Evolutionary conservation across 345 rosid species (phyloP), one percentile per base, ranked within the genome.

Genomic region (Citrus medica): DNA sequence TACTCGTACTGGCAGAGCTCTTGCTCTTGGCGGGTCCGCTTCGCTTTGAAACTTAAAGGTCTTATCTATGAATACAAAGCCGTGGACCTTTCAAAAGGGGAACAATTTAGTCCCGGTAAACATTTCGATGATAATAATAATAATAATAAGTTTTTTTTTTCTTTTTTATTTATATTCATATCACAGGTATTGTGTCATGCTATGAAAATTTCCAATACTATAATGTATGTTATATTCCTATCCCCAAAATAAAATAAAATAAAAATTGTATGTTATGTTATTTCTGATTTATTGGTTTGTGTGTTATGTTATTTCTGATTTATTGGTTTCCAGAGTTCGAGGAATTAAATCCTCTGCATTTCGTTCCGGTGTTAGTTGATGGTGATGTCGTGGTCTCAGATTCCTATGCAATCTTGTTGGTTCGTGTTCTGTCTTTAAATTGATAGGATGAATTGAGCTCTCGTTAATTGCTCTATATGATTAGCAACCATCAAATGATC

Each of bases 21-120:
- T n/a, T 89, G 91, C 32, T 68, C 91, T 24, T 88, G 93, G 93
- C 93, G 93, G n/a, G 88, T 88, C 76, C 90, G 90, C 76, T 86
- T 88, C 60, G 91, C 91, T 80, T 76, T 89, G 61, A 84, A 73
- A 58, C 88, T 89, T 67, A 88, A 88, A 83, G 90, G 92, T 78
- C 81, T 87, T 80, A 21, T 83, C 4, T 89, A 83, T 17, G 90
- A 86, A 73, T 86, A 82, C 74, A 83, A 51, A 82, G 86, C 90
- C 30, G 90, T 86, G 61, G 51, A 86, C 71, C 85, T 89, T 69
- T 7, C n/a, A 10, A 86, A 83, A 81, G 85, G 87, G 53, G 88
- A 87, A 77, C 88, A 86, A 27, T 82, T 82, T 61, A 75, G 78
- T 81, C 85, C 86, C 73, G 90, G 92, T 86, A 46, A 40, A 33